These are phyloP conservation scores for Zangia roseola DNA, from an alignment of 768 basidiomycete species.

Conservation along the genomic window DNA sequence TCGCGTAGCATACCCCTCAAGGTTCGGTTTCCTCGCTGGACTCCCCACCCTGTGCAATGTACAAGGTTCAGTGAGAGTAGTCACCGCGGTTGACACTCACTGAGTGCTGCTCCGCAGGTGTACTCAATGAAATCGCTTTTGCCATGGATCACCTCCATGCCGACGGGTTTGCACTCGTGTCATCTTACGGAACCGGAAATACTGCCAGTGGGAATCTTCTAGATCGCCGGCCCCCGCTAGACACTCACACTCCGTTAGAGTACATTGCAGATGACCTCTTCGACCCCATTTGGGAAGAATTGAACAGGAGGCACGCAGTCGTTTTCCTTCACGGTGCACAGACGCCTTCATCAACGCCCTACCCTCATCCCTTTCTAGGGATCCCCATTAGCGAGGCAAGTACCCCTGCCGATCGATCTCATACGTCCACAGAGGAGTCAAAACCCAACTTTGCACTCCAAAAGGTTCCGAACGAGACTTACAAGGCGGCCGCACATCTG, in stretches of 20 bases:
- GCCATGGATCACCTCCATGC: slow-evolving; percentile 60
- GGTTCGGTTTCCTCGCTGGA: slow-evolving; percentile 72
- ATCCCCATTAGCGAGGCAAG: slow-evolving; percentile 66
- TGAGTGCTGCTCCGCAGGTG: slow-evolving; percentile 39
- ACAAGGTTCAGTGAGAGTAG: slow-evolving; percentile 41
- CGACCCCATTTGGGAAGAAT: slow-evolving; percentile 68
- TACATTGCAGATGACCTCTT: slow-evolving; percentile 67
- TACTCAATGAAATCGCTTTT: slow-evolving; percentile 57
- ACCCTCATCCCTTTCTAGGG: slow-evolving; percentile 62
- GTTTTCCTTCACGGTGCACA: slow-evolving; percentile 77
- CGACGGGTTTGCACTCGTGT: slow-evolving; percentile 63
- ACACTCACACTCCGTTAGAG: slow-evolving; percentile 35
- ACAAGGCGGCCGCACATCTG: slow-evolving; percentile 76
- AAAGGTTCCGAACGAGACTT: slow-evolving; percentile 80
- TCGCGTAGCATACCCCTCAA: slow-evolving; percentile 45
- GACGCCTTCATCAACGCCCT: slow-evolving; percentile 59
- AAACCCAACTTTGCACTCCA: slow-evolving; percentile 6
- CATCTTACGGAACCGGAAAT: slow-evolving; percentile 59
- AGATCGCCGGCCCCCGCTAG: background rate
- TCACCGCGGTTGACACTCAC: slow-evolving; percentile 2
- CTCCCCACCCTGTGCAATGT: slow-evolving; percentile 61
- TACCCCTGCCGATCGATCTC: slow-evolving; percentile 3
- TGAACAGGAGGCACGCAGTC: slow-evolving; percentile 54
- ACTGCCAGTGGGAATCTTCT: slow-evolving; percentile 46
- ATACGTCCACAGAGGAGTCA: background rate